Evolutionary conservation across 2,329 filamentous ascomycete genomes (phyloP), one percentile per base, ranked within the genome.

Genomic region (Alternaria infectoria): DNA sequence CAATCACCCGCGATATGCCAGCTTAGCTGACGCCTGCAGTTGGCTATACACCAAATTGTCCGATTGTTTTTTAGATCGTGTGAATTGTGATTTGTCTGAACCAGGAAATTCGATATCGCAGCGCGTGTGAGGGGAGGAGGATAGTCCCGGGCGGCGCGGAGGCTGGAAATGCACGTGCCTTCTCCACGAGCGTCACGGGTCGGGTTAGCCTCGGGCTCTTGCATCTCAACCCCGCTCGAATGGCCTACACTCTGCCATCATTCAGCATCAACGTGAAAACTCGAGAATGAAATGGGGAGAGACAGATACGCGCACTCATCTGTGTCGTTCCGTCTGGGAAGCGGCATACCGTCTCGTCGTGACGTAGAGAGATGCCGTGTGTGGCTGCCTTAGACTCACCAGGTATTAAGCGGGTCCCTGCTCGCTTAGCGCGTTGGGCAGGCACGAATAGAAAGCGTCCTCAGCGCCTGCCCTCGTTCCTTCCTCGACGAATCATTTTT

Each of bases 81-180:
- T 61, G 64, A 21, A 72, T 69, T 71, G 71, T 77, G 73, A 77
- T 77, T 78, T 72, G 75, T 45, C 66, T 68, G 69, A 50, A 43
- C 32, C 25, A 28, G 40, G 62, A 61, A 70, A 71, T 74, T 61
- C 65, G 43, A 36, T 51, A 45, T 43, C 43, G 54, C 47, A 49
- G 50, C 26, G 4, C 13, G 32, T 17, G 36, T 40, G 36, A 40
- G 36, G 36, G 3, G 36, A 40, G 2, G 15, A 36, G 32, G 32
- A n/a, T n/a, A n/a, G 32, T 36, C 32, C 32, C 32, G 32, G 13
- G 32, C 32, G 32, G 15, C 13, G 15, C 32, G 32, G 15, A 36
- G 32, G 32, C 32, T 36, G 32, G 32, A 10, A 36, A 36, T n/a
- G 32, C 15, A 36, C 32, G 32, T 36, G 32, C 32, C 15, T 36